Evolutionary conservation across 2,329 filamentous ascomycete genomes (phyloP).

Genomic region (Botrytis squamosa): DNA sequence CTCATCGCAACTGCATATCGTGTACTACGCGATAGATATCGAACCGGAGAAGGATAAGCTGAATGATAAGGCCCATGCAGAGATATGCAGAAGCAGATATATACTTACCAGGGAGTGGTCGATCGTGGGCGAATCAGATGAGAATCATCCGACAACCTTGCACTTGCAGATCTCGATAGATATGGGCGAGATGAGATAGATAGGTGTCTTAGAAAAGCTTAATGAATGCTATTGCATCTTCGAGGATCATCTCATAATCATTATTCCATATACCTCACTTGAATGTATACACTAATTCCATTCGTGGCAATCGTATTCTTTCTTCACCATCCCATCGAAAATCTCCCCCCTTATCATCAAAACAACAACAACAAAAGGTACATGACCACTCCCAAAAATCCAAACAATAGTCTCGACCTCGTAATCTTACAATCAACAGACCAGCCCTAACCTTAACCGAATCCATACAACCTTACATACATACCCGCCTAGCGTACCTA

Average conservation of each 20-base stretch:
- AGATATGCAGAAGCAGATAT: not conserved
- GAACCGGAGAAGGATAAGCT: conserved; percentile 5
- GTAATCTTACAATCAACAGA: not conserved
- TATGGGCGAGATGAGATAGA: not conserved
- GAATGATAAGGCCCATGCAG: not conserved
- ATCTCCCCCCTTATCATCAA: not conserved
- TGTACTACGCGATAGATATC: not conserved
- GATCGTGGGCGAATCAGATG: not conserved
- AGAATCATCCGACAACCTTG: not conserved
- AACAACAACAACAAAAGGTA: too few species aligned
- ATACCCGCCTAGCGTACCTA: too few species aligned
- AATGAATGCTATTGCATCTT: not conserved
- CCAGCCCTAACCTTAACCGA: not conserved
- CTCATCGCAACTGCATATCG: not conserved
- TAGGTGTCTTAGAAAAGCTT: not conserved
- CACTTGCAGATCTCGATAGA: not conserved
- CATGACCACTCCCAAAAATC: not conserved
- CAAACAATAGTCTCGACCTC: not conserved
- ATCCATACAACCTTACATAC: not conserved
- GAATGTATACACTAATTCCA: not conserved
- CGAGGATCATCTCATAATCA: not conserved
- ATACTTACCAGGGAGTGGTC: not conserved
- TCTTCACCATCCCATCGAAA: not conserved
- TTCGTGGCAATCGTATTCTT: not conserved
- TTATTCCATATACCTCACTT: not conserved